Evolutionary conservation across 2,329 filamentous ascomycete species (phyloP), one percentile per base, ranked within the genome.

Genomic region (Botryotinia narcissicola): DNA sequence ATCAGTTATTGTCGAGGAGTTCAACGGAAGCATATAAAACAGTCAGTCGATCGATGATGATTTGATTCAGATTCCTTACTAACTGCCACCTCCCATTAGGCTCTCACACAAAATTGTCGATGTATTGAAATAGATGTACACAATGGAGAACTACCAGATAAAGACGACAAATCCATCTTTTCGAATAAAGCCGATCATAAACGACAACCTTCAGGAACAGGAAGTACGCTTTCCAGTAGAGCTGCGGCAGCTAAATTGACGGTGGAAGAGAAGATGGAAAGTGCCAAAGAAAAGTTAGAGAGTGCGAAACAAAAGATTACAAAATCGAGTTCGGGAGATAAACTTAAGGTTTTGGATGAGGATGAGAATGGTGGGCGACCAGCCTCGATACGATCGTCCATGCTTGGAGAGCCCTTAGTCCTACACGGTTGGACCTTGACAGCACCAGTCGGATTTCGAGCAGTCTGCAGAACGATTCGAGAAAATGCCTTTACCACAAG

Each of bases 91-190:
- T 22, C 40, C 12, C 32, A 37, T 35, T 62, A 93, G 87, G 91
- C 92, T 20, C 88, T 98, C 20, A 85, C 88, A 51, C 87, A 90
- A 70, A 93, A 93, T 66, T 97, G 95, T 80, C 90, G 95, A 75
- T 98, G 94, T 80, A 94, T 98, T 64, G 95, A 98, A 81, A 96
- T 98, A 72, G 95, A 98, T 80, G 94, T 98, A 4, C 97, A 95
- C 93, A 93, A 98, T 81, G 93, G 94, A 20, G 84, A 88, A 64
- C 78, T 80, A 10, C 72, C 79, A 60, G 77, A 80, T n/a, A 79
- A 81, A 22, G 80, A 80, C 64, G 64, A 71, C 14, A 68, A 71
- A 61, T 71, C 73, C 29, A 69, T 71, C 77, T 80, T 75, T 81
- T 84, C 29, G 82, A 82, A 82, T 73, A 79, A 78, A 16, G 82